Evolutionary conservation across 1,284 basidiomycete species (phyloP).

Genomic region (Trametes hirsuta): DNA sequence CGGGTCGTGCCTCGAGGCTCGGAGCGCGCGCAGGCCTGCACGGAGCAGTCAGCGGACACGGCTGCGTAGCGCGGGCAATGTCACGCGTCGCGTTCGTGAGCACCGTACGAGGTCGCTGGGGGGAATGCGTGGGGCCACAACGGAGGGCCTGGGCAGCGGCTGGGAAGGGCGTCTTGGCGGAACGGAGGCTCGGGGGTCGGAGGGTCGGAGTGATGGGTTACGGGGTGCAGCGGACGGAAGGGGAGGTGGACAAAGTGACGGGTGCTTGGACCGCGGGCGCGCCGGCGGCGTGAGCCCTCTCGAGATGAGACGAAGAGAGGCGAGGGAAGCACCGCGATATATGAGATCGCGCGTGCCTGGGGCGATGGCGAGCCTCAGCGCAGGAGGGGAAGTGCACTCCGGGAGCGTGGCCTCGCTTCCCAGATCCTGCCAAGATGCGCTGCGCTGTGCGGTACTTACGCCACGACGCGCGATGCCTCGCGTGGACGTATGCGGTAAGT

Average conservation of each 20-base stretch:
- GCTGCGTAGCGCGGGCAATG: background rate
- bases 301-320: background rate
- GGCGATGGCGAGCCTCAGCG: background rate
- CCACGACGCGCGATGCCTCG: background rate
- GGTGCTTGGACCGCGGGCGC: no score
- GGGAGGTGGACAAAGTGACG: background rate
- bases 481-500: background rate
- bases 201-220: background rate
- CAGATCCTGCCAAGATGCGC: background rate
- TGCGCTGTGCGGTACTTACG: no score
- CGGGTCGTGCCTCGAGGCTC: constrained; percentile 17
- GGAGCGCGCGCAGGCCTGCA: constrained; percentile 18
- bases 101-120: background rate
- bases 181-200: background rate
- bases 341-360: constrained; percentile 17
- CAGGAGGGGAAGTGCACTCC: constrained; percentile 3
- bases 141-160: no score
- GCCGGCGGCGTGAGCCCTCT: no score
- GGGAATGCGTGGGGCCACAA: no score
- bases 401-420: background rate
- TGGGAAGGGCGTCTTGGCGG: no score
- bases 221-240: background rate
- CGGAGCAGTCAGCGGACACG: constrained; percentile 25
- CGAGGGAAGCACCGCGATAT: constrained; percentile 6
- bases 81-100: background rate